Percentiles rank a stretch among this genome's conserved stretches.
These are phyloP conservation scores for Venustampulla echinocandica DNA, from an alignment of 495 filamentous ascomycete species.

Conservation along the genomic window DNA sequence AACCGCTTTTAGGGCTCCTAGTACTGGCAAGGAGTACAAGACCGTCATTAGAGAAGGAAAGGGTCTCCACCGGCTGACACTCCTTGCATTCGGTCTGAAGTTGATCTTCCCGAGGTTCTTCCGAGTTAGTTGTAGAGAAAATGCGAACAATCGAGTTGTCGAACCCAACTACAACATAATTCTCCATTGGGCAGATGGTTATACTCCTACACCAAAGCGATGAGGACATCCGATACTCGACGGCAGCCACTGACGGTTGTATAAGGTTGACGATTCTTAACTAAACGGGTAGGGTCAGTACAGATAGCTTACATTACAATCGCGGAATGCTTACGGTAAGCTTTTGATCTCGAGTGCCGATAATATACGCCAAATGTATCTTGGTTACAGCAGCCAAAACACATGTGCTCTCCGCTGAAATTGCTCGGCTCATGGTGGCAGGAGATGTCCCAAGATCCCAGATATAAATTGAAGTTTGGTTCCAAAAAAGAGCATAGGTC, in stretches of 20 bases:
- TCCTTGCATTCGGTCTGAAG: slow-evolving; percentile 27
- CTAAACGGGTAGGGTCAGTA: slow-evolving; percentile 9
- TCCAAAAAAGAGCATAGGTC: slow-evolving; percentile 30
- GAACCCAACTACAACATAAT: slow-evolving; percentile 30
- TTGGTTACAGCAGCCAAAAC: slow-evolving; percentile 28
- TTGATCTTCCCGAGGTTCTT: slow-evolving; percentile 29
- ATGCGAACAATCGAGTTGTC: slow-evolving; percentile 29
- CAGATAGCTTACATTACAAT: not conserved
- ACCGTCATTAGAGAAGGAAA: slow-evolving; percentile 31
- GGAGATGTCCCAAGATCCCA: slow-evolving; percentile 29
- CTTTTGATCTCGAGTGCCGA: slow-evolving; percentile 29
- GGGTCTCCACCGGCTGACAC: slow-evolving; percentile 28
- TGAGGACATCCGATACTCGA: slow-evolving; percentile 31
- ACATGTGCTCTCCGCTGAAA: slow-evolving; percentile 29
- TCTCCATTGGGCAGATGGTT: slow-evolving; percentile 26
- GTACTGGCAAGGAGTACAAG: slow-evolving; percentile 29
- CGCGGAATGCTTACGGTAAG: slow-evolving; percentile 24
- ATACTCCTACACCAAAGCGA: slow-evolving; percentile 30
- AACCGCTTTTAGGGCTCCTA: slow-evolving; percentile 23
- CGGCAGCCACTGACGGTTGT: slow-evolving; percentile 14
- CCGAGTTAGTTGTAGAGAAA: slow-evolving; percentile 24
- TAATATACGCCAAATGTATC: slow-evolving; percentile 27
- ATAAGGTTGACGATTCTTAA: slow-evolving; percentile 29
- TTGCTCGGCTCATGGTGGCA: slow-evolving; percentile 19
- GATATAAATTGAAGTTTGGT: slow-evolving; percentile 27